Conservation (phyloP, 306 rosid species). For the Acacia acuminata region DNA sequence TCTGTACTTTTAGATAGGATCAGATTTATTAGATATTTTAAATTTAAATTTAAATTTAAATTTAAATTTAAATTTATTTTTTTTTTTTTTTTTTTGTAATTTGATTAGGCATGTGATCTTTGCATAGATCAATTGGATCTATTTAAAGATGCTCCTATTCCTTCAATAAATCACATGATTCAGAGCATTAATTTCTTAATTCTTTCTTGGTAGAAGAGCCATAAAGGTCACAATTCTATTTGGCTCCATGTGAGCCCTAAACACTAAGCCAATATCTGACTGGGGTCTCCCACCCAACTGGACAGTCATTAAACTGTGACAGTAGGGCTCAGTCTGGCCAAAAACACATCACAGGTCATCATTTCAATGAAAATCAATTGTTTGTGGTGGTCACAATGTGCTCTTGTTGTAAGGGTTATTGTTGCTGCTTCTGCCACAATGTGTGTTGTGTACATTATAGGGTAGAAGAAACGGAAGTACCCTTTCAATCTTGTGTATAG, state of each 20-base stretch:
- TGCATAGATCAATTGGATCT: neutral
- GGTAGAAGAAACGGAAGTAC: neutral
- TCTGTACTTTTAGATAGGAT: neutral
- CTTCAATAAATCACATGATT: neutral
- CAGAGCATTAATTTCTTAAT: too few species aligned
- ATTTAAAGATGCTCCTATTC: neutral
- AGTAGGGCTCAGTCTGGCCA: neutral
- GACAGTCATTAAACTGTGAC: neutral
- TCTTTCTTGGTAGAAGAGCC: neutral
- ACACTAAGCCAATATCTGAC: neutral
- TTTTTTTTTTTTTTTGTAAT: neutral
- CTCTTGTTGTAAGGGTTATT: neutral
- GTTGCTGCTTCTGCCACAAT: neutral
- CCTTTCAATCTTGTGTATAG: neutral
- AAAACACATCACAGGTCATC: neutral
- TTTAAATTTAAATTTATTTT: too few species aligned
- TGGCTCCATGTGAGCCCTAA: neutral
- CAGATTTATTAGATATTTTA: neutral
- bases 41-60: too few species aligned
- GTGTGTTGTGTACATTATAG: neutral
- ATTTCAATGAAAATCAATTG: neutral
- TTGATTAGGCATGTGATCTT: neutral
- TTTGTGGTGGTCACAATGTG: neutral
- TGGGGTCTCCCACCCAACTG: neutral
- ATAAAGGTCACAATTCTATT: neutral